Percentiles rank a stretch among this genome's conserved stretches.
Conservation (phyloP, 768 basidiomycete species). For the Candolleomyces aberdarensis region DNA sequence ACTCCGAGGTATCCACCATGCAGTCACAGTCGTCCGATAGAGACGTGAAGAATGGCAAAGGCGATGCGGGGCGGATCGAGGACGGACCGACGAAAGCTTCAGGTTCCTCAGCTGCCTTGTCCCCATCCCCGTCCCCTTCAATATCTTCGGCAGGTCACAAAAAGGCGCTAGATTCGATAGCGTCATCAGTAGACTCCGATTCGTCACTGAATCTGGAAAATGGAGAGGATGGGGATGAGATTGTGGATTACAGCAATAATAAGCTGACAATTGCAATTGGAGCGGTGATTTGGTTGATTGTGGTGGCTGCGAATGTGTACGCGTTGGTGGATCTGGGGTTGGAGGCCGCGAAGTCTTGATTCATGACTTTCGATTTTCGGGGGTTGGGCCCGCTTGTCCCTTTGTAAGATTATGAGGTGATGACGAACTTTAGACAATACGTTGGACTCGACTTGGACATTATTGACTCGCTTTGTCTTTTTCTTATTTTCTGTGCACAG, state of each 20-base stretch:
- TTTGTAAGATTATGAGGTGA: too few relatives aligned
- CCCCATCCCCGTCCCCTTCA: too few relatives aligned
- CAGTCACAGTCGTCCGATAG: constrained; percentile 6
- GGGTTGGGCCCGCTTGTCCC: too few relatives aligned
- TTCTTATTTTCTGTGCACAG: too few relatives aligned
- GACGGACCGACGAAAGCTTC: neutral
- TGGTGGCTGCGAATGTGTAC: constrained; percentile 73
- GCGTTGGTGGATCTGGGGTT: constrained; percentile 59
- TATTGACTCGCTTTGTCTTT: too few relatives aligned
- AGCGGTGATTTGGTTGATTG: constrained; percentile 57
- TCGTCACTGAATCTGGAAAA: constrained; percentile 19
- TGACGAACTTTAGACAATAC: too few relatives aligned
- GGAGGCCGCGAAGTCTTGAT: constrained; percentile 3
- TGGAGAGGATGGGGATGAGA: constrained; percentile 25
- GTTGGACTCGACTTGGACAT: too few relatives aligned
- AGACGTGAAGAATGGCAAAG: neutral
- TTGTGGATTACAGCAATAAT: constrained; percentile 65
- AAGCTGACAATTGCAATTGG: constrained; percentile 49
- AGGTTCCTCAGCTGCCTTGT: neutral
- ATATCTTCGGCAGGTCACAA: neutral
- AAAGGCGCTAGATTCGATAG: neutral
- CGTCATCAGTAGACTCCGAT: neutral
- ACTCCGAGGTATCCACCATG: constrained; percentile 36
- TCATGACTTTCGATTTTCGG: neutral
- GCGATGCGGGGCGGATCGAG: neutral